Base-by-base conservation (phyloP, 495 filamentous ascomycete species). In the Neurospora sp. region DNA sequence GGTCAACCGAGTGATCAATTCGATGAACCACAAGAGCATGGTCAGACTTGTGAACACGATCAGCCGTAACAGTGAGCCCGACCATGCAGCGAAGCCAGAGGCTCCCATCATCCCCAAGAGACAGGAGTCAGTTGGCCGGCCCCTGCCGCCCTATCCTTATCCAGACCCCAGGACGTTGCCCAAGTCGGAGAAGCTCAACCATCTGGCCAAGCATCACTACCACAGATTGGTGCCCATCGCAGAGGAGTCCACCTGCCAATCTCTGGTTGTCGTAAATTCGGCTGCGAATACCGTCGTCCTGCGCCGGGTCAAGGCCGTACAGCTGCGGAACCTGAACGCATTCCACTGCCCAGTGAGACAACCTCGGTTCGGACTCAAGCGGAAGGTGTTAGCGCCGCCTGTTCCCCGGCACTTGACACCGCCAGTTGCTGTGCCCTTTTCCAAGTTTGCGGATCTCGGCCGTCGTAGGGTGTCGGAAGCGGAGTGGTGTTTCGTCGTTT, bases 381-480 rank as follows among this genome's bases (percentile, higher is more conserved):
- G 44, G 8, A 20, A 48, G 3, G 9, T 48, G 18, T 5, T n/a
- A 3, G 44, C 44, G 3, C 44, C 44, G 0, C 44, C 44, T 20
- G 44, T 48, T 10, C 44, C 44, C 7, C 10, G 8, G 3, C 44
- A 20, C 3, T 48, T 22, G 11, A 31, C 12, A 12, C 48, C 48
- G 5, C 48, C 48, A 1, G 22, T 59, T 7, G 22, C 22, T 1
- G 22, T 59, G 1, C 48, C 48, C 0, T 27, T 22, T 1, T 59
- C 48, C 0, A 31, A 59, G 1, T 59, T 27, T 5, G 48, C 22
- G 22, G 11, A 31, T 7, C 22, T 59, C 16, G 22, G 48, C 0
- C 48, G 48, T 0, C 48, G 48, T 0, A 31, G 48, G 2, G 48
- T 59, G 0, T 59, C 48, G 0, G 4, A 31, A 0, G 0, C 7